These are phyloP conservation scores for Ophiostoma ulmi DNA, from an alignment of 2,329 filamentous ascomycete genomes.

Conservation along the genomic window DNA sequence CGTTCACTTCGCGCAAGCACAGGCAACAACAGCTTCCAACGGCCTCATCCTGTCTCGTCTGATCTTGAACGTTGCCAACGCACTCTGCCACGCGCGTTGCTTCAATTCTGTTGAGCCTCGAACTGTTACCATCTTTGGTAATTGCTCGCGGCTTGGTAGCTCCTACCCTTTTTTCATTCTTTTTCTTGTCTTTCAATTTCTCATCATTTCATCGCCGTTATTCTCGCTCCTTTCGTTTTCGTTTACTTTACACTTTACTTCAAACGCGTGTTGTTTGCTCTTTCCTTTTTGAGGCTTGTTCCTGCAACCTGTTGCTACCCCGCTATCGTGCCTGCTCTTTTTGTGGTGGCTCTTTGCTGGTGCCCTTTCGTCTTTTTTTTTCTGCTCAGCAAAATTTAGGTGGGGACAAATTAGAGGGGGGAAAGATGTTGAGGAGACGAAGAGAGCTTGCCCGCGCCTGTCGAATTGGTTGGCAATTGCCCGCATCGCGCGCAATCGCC, in stretches of 20 bases:
- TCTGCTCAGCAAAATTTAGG: constrained; percentile 6
- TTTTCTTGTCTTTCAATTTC: not conserved
- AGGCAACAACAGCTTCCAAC: no score
- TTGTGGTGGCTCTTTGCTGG: not conserved
- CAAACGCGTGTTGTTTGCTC: not conserved
- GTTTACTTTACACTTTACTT: not conserved
- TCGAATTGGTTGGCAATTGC: not conserved
- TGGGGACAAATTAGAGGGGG: constrained; percentile 1
- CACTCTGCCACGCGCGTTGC: not conserved
- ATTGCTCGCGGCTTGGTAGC: not conserved
- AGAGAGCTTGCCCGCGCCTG: not conserved
- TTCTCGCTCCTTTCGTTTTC: not conserved
- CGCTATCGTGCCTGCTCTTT: constrained; percentile 13
- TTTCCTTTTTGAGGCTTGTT: constrained; percentile 13
- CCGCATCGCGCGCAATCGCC: constrained; percentile 8
- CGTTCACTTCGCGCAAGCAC: not conserved
- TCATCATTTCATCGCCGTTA: not conserved
- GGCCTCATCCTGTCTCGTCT: no score
- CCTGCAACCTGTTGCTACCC: constrained; percentile 14
- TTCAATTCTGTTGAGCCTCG: not conserved
- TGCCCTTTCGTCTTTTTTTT: not conserved
- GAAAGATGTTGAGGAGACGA: not conserved
- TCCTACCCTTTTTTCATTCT: not conserved
- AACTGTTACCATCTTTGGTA: not conserved
- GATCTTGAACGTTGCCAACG: not conserved